Base-by-base conservation (phyloP, 129 eudicot genomes). In the Lactuca saligna region DNA sequence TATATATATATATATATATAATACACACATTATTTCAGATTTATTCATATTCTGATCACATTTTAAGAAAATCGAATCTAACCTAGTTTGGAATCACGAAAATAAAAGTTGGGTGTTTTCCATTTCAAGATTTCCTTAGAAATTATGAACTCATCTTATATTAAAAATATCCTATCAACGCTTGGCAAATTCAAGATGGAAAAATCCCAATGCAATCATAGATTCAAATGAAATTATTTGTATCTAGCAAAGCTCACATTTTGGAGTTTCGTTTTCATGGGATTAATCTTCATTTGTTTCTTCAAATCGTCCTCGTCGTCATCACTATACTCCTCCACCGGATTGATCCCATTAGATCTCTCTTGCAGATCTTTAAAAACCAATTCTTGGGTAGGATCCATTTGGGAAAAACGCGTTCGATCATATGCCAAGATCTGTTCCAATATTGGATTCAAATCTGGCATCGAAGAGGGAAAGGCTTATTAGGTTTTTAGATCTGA, bases 211-310 rank as follows among this genome's bases (percentile, higher is more conserved):
- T 78, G 68, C 37, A 51, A 53, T 42, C 54, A 77, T 41, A 78
- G 86, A 57, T 66, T 82, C 34, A 77, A 82, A 72, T 73, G 66
- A 77, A 80, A 77, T 77, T 82, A 76, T 67, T 63, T 82, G 16
- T 68, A 75, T 69, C 63, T 78, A 25, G 77, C 78, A 31, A 78
- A 82, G 72, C 83, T 82, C 66, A 78, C 86, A 41, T 78, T 82
- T 70, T 82, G 86, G 86, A 74, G 78, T 17, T 84, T 77, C 63
- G 72, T 84, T 12, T 84, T 84, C 72, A 38, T 84, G 38, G 80
- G 80, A 13, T 70, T 80, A 63, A 76, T 83, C 63, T 57, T 76
- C 20, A 55, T 83, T n/a, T 76, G 80, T 68, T 80, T 83, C 62
- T 83, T 70, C 50, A 72, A 82, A 73, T 77, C 88, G 44, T 70